Conservation (phyloP, 2,329 filamentous ascomycete genomes). For the Pezicula neosporulosa region DNA sequence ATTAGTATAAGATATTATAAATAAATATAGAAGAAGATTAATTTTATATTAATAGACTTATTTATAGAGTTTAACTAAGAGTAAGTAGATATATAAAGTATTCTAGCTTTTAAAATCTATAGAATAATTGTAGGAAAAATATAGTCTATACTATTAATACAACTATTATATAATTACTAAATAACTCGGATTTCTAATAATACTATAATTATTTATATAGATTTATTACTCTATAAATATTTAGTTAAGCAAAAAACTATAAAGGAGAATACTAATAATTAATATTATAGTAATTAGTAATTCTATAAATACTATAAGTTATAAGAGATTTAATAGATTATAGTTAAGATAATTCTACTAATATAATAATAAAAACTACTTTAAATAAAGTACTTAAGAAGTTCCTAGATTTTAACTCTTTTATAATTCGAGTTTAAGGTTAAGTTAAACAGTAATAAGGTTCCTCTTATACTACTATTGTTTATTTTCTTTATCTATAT, state of each 20-base stretch:
- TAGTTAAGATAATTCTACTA: slow-evolving; percentile 5
- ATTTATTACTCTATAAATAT: slow-evolving; percentile 13
- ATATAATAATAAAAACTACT: slow-evolving; percentile 10
- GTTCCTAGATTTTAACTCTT: slow-evolving; percentile 8
- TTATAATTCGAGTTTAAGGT: slow-evolving; percentile 1
- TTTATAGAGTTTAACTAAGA: slow-evolving; percentile 14
- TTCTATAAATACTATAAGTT: slow-evolving; percentile 14
- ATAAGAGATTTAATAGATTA: slow-evolving; percentile 15
- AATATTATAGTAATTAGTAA: slow-evolving; percentile 17
- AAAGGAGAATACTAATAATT: slow-evolving; percentile 15
- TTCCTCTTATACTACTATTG: no score
- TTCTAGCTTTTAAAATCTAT: slow-evolving; percentile 13
- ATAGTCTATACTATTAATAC: slow-evolving; percentile 4
- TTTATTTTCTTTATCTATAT: no score
- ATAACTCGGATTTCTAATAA: neutral
- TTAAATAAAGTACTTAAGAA: slow-evolving; percentile 5
- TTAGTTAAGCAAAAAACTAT: slow-evolving; percentile 12
- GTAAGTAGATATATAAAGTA: slow-evolving; percentile 7
- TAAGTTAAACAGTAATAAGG: no score
- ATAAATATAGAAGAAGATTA: slow-evolving; percentile 1
- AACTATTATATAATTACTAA: slow-evolving; percentile 5
- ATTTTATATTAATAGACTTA: slow-evolving; percentile 10
- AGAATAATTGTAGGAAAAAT: slow-evolving; percentile 10
- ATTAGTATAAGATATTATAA: slow-evolving; percentile 14
- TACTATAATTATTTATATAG: slow-evolving; percentile 11